These are phyloP conservation scores for Apiospora rasikravindrae DNA, from an alignment of 2,329 filamentous ascomycete species.

Conservation along the genomic window DNA sequence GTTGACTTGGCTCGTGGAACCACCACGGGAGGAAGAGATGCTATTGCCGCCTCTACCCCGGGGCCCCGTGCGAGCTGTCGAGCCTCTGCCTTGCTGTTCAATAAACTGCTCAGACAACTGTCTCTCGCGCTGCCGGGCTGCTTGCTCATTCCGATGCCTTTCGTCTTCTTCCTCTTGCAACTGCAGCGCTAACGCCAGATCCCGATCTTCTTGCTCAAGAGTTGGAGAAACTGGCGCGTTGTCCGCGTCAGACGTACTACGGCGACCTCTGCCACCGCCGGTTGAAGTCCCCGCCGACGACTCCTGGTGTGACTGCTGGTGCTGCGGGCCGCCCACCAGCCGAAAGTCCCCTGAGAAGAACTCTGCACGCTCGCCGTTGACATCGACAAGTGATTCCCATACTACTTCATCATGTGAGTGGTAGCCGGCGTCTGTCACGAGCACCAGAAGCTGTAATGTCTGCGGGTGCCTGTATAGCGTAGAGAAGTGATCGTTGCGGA, in stretches of 20 bases:
- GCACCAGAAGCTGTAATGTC: conserved; percentile 74
- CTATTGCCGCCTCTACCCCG: conserved; percentile 30
- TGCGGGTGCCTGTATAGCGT: conserved; percentile 89
- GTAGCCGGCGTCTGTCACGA: conserved; percentile 95
- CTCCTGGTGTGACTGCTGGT: conserved; percentile 26
- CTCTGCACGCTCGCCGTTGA: conserved; percentile 81
- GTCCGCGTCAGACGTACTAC: conserved; percentile 25
- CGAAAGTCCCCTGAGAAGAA: conserved; percentile 92
- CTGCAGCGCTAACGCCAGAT: conserved; percentile 86
- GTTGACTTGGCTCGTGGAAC: conserved; percentile 30
- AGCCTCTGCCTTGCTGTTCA: conserved; percentile 60
- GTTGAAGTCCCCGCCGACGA: conserved; percentile 25
- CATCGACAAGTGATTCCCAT: conserved; percentile 92
- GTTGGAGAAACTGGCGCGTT: conserved; percentile 44
- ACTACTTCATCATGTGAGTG: conserved; percentile 87
- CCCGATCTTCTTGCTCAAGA: conserved; percentile 79
- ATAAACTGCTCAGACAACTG: conserved; percentile 73
- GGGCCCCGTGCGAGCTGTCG: conserved; percentile 27
- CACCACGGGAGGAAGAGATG: conserved; percentile 32
- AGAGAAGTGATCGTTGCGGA: conserved; percentile 96
- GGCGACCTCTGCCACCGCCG: conserved; percentile 40
- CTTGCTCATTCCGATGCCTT: conserved; percentile 66
- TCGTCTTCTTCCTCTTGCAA: conserved; percentile 94
- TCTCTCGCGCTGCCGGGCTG: conserved; percentile 68
- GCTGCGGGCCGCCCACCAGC: conserved; percentile 68